A percentile compares a stretch with the other conserved stretches of the same genome.
Evolutionary conservation across 805 yeast species (phyloP).

Genomic region (Ascoidea tarda): DNA sequence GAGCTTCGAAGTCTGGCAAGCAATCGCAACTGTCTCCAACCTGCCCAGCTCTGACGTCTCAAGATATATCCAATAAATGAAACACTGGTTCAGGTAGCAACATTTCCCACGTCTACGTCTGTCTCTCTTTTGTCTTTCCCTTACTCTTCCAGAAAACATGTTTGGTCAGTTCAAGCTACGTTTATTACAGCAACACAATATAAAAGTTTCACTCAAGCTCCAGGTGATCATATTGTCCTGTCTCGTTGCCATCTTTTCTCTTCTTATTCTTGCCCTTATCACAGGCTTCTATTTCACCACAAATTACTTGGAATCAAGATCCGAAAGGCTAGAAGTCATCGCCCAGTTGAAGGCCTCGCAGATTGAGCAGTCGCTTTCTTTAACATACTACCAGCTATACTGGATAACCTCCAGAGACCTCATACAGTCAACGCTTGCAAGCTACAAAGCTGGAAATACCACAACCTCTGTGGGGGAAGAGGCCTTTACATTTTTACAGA

Average conservation of each 20-base stretch:
- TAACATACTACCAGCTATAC: constrained; percentile 51
- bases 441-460: constrained; percentile 30
- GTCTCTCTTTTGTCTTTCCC: too few species aligned
- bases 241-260: constrained; percentile 52
- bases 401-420: constrained; percentile 50
- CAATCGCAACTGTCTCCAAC: too few species aligned
- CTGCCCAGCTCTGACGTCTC: too few species aligned
- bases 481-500: constrained; percentile 35
- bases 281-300: constrained; percentile 62
- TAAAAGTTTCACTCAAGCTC: constrained; percentile 47
- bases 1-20: too few species aligned
- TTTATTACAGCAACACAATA: not conserved
- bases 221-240: constrained; percentile 64
- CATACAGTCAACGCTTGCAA: constrained; percentile 22
- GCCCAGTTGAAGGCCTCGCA: constrained; percentile 76
- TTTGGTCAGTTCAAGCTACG: too few species aligned
- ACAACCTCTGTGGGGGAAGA: constrained; percentile 26
- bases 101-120: too few species aligned
- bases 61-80: too few species aligned
- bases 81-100: too few species aligned
- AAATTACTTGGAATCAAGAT: constrained; percentile 45
- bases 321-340: constrained; percentile 61
- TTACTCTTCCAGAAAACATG: too few species aligned
- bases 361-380: constrained; percentile 50
- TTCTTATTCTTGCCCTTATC: constrained; percentile 60